Evolutionary conservation across 139 green algal species (phyloP).

Genomic region (Zygnema cylindricum): DNA sequence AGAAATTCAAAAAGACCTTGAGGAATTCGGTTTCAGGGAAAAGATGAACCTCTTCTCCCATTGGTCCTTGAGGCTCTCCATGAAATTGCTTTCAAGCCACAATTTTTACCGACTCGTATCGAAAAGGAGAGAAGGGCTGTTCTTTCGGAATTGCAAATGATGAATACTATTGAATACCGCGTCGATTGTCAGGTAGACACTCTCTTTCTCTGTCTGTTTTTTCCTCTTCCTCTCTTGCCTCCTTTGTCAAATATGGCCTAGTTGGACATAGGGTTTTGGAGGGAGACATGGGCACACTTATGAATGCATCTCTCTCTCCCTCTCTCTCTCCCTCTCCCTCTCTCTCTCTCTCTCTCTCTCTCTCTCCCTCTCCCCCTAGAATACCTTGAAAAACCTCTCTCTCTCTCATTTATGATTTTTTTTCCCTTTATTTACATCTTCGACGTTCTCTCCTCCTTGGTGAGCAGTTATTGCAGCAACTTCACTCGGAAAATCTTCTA

Average conservation of each 20-base stretch:
- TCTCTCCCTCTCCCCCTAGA: neutral
- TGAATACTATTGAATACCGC: slow-evolving; percentile 99
- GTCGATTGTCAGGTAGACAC: slow-evolving; percentile 84
- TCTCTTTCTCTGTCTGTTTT: neutral
- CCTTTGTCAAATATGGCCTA: no score
- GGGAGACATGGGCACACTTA: neutral
- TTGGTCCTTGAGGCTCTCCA: slow-evolving; percentile 91
- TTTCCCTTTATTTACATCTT: no score
- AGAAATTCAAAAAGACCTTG: no score
- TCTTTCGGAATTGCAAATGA: slow-evolving; percentile 96
- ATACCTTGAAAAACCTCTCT: no score
- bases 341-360: neutral
- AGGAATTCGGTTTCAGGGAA: no score
- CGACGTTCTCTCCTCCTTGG: neutral
- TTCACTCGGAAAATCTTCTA: slow-evolving; percentile 97
- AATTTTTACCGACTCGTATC: slow-evolving; percentile 87
- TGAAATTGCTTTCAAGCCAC: slow-evolving; percentile 84
- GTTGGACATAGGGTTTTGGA: neutral
- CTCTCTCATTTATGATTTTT: no score
- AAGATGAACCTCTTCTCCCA: slow-evolving; percentile 79
- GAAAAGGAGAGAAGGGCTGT: slow-evolving; percentile 98
- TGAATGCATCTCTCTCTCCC: neutral
- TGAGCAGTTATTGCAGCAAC: slow-evolving; percentile 85
- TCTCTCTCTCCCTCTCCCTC: no score
- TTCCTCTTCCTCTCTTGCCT: neutral